A percentile compares a stretch with the other conserved stretches of the same genome.
Conservation (phyloP, 495 filamentous ascomycete species). For the Hypoxylon trugodes region DNA sequence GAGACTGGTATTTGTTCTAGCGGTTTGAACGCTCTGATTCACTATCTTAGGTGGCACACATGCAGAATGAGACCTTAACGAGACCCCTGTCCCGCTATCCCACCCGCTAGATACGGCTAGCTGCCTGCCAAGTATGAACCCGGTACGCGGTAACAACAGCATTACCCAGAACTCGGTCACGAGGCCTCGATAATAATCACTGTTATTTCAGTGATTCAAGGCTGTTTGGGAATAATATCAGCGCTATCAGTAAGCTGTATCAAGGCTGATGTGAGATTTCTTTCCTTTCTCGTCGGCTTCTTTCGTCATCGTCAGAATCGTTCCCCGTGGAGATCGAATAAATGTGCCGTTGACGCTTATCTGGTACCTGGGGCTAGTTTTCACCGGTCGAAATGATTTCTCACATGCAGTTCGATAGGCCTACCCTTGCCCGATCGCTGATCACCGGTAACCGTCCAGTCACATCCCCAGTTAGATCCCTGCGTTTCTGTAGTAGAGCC, state of each 20-base stretch:
- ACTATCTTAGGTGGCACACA: not conserved
- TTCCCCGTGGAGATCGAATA: not conserved
- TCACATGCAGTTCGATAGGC: conserved; percentile 20
- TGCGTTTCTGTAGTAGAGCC: conserved; percentile 7
- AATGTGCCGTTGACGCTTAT: conserved; percentile 7
- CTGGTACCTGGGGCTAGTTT: conserved; percentile 15
- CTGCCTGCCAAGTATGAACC: too few species aligned
- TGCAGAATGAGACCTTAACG: not conserved
- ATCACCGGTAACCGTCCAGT: conserved; percentile 17
- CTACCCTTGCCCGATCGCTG: conserved; percentile 19
- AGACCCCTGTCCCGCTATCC: not conserved
- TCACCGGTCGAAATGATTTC: conserved; percentile 6
- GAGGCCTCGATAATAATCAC: not conserved
- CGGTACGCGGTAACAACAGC: not conserved
- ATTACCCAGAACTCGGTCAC: conserved; percentile 15
- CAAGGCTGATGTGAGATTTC: conserved; percentile 24
- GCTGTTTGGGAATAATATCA: not conserved
- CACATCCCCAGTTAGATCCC: not conserved
- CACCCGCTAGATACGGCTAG: conserved; percentile 13
- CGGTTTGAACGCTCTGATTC: conserved; percentile 4
- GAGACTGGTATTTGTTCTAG: not conserved
- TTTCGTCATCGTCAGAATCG: not conserved
- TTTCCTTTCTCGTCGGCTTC: conserved; percentile 11
- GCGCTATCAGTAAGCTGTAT: not conserved
- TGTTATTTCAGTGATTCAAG: not conserved